These are phyloP conservation scores for Epichloe coenophiala DNA, from an alignment of 2,329 filamentous ascomycete genomes.

Conservation along the genomic window DNA sequence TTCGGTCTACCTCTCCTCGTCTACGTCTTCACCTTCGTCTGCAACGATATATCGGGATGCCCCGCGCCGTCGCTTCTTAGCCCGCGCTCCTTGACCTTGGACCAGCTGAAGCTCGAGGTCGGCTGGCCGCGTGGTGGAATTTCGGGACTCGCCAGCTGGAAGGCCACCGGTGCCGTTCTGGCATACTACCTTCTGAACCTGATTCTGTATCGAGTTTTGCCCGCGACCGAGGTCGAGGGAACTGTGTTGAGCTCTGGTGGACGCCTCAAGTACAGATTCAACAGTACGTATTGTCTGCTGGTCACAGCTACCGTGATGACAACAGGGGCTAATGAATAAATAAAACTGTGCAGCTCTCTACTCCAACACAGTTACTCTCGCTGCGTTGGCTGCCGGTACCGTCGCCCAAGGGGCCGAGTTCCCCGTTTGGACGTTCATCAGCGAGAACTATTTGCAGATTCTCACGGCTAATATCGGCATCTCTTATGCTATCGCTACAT, in stretches of 20 bases:
- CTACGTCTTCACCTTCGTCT: constrained; percentile 70
- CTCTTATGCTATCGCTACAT: constrained; percentile 57
- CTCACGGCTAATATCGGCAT: constrained; percentile 73
- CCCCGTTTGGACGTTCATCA: constrained; percentile 81
- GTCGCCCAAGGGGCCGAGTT: constrained; percentile 67
- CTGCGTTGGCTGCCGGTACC: constrained; percentile 61
- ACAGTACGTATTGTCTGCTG: constrained; percentile 34
- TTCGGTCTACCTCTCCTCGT: constrained; percentile 68
- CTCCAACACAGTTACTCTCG: constrained; percentile 61
- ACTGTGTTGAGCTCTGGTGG: constrained; percentile 57
- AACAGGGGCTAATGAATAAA: constrained; percentile 4
- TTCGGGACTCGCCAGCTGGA: constrained; percentile 53
- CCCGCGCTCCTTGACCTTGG: constrained; percentile 57
- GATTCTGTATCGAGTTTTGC: constrained; percentile 62
- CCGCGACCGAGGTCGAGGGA: constrained; percentile 59
- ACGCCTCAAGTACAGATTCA: constrained; percentile 70
- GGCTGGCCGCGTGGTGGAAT: constrained; percentile 68
- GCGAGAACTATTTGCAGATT: constrained; percentile 79
- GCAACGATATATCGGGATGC: constrained; percentile 88
- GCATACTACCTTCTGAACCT: constrained; percentile 69
- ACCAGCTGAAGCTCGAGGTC: constrained; percentile 63
- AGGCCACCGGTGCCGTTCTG: constrained; percentile 55
- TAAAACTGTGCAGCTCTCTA: constrained; percentile 44
- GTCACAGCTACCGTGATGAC: neutral
- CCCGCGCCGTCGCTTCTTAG: constrained; percentile 69